Base-by-base conservation (phyloP, 2,329 filamentous ascomycete species). In the Penicillium sclerotiorum region DNA sequence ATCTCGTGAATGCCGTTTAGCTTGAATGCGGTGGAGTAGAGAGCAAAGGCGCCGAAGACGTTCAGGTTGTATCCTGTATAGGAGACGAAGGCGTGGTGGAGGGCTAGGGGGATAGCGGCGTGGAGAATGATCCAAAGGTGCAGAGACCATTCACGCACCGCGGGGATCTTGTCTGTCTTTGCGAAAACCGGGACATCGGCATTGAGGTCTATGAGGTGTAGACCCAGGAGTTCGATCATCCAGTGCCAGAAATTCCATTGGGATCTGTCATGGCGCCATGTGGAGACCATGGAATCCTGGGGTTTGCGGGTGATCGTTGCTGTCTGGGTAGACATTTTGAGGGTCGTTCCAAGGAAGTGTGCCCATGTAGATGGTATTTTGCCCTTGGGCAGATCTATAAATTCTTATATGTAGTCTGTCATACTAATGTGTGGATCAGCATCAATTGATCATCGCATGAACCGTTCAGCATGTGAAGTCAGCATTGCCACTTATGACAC, bases 41-140 rank as follows among this genome's bases (percentile, higher is more conserved):
- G 63, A 17, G 68, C 38, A 52, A 75, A 70, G 11, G 65, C 61
- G 5, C 58, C 63, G 21, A 70, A 49, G 2, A 61, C 55, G 20
- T 61, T 58, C 1, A 75, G 42, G 25, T 65, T 67, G 21, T 58
- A 53, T 22, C 67, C 63, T 2, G 66, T 67, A 21, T 55, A 59
- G n/a, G 48, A 56, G 27, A 49, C 57, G 40, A 66, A 73, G 22
- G 59, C 45, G 51, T 76, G 69, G 25, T 77, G 74, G 0, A 74
- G 36, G 28, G 63, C 47, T 8, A 77, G 54, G 1, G 74, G 73
- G 5, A 73, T 57, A 2, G 63, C 53, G 1, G 73, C 64, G 49
- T 77, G 69, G 9, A 69, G 56, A 2, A 77, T 45, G 0, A 77
- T 67, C 73, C 73, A 77, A 4, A 63, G 55, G 42, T 76, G 71